Conservation (phyloP, 106 monocot species). For the Dactylorhiza incarnata region DNA sequence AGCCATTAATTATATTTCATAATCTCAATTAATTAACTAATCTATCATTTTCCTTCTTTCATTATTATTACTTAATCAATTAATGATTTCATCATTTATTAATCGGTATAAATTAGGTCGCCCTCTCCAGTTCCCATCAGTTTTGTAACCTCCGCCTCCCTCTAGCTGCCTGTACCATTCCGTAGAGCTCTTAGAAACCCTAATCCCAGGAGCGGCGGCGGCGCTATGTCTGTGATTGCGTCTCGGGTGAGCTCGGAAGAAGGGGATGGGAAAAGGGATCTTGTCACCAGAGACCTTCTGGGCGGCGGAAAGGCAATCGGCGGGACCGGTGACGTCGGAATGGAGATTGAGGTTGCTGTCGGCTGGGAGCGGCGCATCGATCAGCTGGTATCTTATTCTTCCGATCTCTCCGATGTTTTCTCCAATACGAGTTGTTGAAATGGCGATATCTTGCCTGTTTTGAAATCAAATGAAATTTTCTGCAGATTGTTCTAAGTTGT, state of each 20-base stretch:
- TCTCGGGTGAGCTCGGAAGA: constrained; percentile 8
- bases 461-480: not conserved
- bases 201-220: not conserved
- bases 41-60: not conserved
- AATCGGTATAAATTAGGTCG: not conserved
- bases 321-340: not conserved
- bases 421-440: not conserved
- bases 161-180: not conserved
- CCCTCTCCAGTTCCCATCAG: not conserved
- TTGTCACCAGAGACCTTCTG: constrained; percentile 2
- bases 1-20: not conserved
- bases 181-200: not conserved
- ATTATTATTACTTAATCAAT: not conserved
- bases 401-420: not conserved
- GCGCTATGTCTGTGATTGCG: not conserved
- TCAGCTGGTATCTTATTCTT: not conserved
- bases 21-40: not conserved
- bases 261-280: not conserved
- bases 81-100: not conserved
- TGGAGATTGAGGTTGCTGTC: not conserved
- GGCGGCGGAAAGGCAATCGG: constrained; percentile 2
- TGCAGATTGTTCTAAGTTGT: not conserved
- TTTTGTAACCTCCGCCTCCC: not conserved
- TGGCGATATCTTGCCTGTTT: not conserved
- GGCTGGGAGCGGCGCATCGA: not conserved